Evolutionary conservation across 345 rosid genomes (phyloP), one percentile per base, ranked within the genome.

Genomic region (Citrus australasica): DNA sequence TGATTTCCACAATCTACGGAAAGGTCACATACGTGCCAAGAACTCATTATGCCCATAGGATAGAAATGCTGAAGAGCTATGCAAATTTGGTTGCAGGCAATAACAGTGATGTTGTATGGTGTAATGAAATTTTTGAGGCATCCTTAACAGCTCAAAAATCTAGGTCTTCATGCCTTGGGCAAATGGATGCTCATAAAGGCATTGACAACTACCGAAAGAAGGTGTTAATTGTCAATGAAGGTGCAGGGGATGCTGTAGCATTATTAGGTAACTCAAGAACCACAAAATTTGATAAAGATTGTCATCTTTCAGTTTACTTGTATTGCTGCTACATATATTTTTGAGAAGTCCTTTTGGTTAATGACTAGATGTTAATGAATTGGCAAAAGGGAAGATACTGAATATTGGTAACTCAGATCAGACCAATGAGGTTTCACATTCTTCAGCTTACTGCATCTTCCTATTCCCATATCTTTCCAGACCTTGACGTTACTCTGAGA

Each of bases 181-280:
- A 72, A 84, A 75, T 60, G 55, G 76, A 82, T 73, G 67, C 62
- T 59, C 40, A 56, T 78, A 70, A 21, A 16, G 75, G 61, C 37
- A 62, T 67, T 3, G 58, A 72, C 46, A 71, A 73, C 73, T 62
- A 72, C 76, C 51, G 65, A 63, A 87, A 82, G 79, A 95, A 88
- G 87, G 93, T 95, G 75, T 51, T 83, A 55, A 83, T 95, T 58
- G 82, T 95, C 46, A 95, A 91, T 83, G 99, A 95, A 91, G 99
- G 98, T 38, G 94, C 97, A 3, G 93, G 93, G 64, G 94, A 90
- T 82, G 85, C 85, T 73, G 83, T 88, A 60, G 98, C 97, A 22
- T 84, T 93, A 73, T 86, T 93, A n/a, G 99, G 99, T 93, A 86
- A 83, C 76, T 46, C 33, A 19, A 66, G 38, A 37, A 38, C 33